These are phyloP conservation scores for Ensete glaucum DNA, from an alignment of 176 grass and related monocot genomes.

Conservation along the genomic window DNA sequence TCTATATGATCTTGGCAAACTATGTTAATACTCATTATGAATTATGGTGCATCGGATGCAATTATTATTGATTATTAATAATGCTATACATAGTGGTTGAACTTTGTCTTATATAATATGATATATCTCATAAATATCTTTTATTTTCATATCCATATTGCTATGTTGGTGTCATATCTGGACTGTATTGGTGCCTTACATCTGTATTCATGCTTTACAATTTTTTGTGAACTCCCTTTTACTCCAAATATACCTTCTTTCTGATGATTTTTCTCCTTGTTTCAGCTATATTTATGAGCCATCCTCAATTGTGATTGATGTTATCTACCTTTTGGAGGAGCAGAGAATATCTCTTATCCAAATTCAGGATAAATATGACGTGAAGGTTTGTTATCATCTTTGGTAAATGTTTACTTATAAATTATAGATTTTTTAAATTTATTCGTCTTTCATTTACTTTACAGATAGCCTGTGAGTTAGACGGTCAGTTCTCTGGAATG, in stretches of 20 bases:
- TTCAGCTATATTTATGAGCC: conserved; percentile 93
- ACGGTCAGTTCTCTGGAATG: conserved; percentile 90
- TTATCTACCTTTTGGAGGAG: conserved; percentile 79
- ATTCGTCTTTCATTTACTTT: conserved; percentile 24
- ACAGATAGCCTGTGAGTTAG: conserved; percentile 83
- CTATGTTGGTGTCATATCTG: neutral
- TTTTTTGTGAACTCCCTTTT: neutral
- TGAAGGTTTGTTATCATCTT: conserved; percentile 40
- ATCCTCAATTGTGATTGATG: conserved; percentile 65
- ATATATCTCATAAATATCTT: neutral
- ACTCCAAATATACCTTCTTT: neutral
- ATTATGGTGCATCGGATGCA: too few species aligned
- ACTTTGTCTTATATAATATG: too few species aligned
- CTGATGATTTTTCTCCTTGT: conserved; percentile 14
- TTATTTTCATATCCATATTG: neutral
- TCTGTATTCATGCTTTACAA: neutral
- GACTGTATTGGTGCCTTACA: neutral
- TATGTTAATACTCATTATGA: too few species aligned
- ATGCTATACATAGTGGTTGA: too few species aligned
- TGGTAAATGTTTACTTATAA: neutral
- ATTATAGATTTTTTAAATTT: neutral
- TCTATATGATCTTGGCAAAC: too few species aligned
- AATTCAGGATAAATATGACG: conserved; percentile 74
- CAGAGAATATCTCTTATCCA: conserved; percentile 66
- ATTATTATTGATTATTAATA: too few species aligned